Base-by-base conservation (phyloP, 225 moss, liverwort and hornwort genomes). In the Marchantia paleacea region DNA sequence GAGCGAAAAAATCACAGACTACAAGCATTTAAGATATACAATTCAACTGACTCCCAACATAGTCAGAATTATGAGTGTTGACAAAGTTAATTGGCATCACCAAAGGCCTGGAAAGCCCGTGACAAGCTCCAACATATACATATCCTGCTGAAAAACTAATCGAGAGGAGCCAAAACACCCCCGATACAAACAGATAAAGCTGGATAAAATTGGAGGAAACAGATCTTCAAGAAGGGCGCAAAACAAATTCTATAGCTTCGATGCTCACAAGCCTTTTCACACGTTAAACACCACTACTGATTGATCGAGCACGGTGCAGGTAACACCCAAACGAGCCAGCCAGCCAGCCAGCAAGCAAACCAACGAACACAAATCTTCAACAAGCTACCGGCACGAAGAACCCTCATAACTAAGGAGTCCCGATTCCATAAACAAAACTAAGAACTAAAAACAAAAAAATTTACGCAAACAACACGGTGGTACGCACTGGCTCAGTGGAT, bases 401-500 rank as follows among this genome's bases (percentile, higher is more conserved):
- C 74, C 53, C 74, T 73, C 20, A 73, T 25, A 20, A 39, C 73
- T 54, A 19, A 5, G 52, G 13, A 11, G 28, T 69, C 31, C 14
- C 31, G 11, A 47, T 15, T 10, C 47, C 48, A 72, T 48, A 4
- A 74, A 70, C 69, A 18, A 74, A 26, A 29, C 0, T 14, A 29
- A 24, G 18, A 67, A 68, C 22, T 11, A 75, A 11, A 12, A 22
- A 55, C 7, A 55, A 18, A 28, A 24, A 18, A 28, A 55, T 12
- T 12, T 26, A 20, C 24, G 25, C 20, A 55, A 29, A 8, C 75
- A n/a, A 29, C 25, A 61, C 47, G 24, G 49, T 24, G 55, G 14
- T 54, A 86, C 89, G 72, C 78, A 96, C 96, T 77, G 96, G 90
- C 75, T 96, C 90, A 65, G 93, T 97, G 69, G 97, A 97, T 84